Conservation (phyloP, 768 basidiomycete genomes). For the Termitomyces eurrhizus region DNA sequence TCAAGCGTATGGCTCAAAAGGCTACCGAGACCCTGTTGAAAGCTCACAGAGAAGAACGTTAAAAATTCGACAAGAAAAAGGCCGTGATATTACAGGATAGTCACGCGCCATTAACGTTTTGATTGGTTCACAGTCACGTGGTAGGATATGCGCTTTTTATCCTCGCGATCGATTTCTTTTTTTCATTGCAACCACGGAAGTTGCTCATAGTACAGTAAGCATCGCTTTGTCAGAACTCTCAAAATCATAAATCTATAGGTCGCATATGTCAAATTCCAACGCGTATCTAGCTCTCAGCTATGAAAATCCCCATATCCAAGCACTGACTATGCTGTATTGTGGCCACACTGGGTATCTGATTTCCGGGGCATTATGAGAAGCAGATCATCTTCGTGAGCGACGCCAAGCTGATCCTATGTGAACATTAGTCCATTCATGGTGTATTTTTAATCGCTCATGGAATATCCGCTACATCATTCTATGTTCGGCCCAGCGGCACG, state of each 20-base stretch:
- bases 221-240: not conserved
- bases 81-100: no score
- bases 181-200: no score
- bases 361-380: not conserved
- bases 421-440: not conserved
- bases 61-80: no score
- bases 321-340: not conserved
- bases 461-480: not conserved
- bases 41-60: not conserved
- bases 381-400: not conserved
- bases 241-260: not conserved
- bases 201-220: not conserved
- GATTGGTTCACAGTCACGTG: not conserved
- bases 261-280: not conserved
- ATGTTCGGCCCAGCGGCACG: not conserved
- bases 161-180: no score
- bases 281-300: not conserved
- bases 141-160: not conserved
- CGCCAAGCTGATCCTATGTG: not conserved
- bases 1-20: not conserved
- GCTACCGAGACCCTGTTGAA: not conserved
- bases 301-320: not conserved
- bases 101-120: no score
- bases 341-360: not conserved
- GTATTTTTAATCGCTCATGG: not conserved